These are phyloP conservation scores for Rhizophagus clarus DNA, from an alignment of 192 early-diverging fungal species.

Conservation along the genomic window DNA sequence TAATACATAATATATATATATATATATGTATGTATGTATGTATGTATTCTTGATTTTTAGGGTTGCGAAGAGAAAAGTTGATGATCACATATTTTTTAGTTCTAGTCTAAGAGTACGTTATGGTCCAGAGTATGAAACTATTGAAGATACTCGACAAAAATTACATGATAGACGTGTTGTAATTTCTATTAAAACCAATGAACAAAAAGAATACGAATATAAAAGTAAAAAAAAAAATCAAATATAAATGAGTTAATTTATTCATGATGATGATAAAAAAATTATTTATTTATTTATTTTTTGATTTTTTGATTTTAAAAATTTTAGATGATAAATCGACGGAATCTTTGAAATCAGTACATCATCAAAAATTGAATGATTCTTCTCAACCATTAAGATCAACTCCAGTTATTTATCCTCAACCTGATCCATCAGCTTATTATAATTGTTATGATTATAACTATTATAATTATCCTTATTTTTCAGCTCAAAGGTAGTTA, in stretches of 20 bases:
- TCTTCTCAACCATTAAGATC: background rate
- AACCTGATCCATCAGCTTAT: background rate
- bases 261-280: too few relatives aligned
- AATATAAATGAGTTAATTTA: background rate
- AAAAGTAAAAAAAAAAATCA: background rate
- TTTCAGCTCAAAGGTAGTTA: background rate
- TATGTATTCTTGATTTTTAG: slow-evolving; percentile 23
- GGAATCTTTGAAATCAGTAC: background rate
- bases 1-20: background rate
- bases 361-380: background rate
- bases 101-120: slow-evolving; percentile 42
- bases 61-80: slow-evolving; percentile 39
- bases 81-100: slow-evolving; percentile 43
- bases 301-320: background rate
- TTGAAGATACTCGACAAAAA: slow-evolving; percentile 48
- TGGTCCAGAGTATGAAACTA: slow-evolving; percentile 43
- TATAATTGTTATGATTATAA: background rate
- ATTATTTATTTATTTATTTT: too few relatives aligned
- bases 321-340: background rate
- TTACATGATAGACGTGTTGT: slow-evolving; percentile 38
- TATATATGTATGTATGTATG: too few relatives aligned
- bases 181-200: slow-evolving; percentile 32
- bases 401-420: background rate
- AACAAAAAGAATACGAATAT: background rate
- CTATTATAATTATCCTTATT: background rate